Percentiles rank a stretch among this genome's conserved stretches.
phyloP scores from a whole-genome alignment of 148 eudicot genomes.

The Arbutus unedo region DNA sequence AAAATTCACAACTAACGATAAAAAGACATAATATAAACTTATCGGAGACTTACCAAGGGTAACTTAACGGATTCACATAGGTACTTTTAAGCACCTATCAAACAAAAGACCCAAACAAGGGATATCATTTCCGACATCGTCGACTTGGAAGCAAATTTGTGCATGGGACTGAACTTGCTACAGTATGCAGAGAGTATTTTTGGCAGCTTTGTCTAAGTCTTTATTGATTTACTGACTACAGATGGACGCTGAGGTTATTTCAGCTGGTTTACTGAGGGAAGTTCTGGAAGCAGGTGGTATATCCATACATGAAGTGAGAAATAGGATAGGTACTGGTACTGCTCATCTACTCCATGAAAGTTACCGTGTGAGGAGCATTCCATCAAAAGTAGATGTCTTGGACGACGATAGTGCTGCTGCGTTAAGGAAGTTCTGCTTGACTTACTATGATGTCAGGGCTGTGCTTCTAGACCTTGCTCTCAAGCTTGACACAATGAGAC shows the following conservation, averaged over 20 bases:
- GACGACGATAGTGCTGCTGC: conserved; percentile 85
- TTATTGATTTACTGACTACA: conserved; percentile 19
- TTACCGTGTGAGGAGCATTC: conserved; percentile 62
- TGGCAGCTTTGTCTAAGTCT: background rate
- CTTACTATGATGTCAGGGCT: conserved; percentile 88
- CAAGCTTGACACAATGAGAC: conserved; percentile 84
- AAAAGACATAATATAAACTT: too few species aligned
- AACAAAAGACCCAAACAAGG: background rate
- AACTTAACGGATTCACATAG: too few species aligned
- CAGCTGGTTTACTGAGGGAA: conserved; percentile 86
- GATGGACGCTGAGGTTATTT: conserved; percentile 99
- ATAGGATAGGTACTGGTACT: conserved; percentile 60
- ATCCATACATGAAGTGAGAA: conserved; percentile 60
- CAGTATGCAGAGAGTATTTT: background rate
- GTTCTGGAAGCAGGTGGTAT: conserved; percentile 70
- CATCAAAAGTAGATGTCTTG: conserved; percentile 55
- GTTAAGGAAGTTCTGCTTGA: conserved; percentile 75
- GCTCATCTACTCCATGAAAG: conserved; percentile 92
- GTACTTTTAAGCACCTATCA: too few species aligned
- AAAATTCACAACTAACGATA: too few species aligned
- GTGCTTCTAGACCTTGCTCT: conserved; percentile 76
- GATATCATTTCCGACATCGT: background rate
- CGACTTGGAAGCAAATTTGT: background rate
- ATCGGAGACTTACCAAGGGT: too few species aligned
- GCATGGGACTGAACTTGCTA: background rate